Base-by-base conservation (phyloP, 345 rosid genomes). In the Durio zibethinus region DNA sequence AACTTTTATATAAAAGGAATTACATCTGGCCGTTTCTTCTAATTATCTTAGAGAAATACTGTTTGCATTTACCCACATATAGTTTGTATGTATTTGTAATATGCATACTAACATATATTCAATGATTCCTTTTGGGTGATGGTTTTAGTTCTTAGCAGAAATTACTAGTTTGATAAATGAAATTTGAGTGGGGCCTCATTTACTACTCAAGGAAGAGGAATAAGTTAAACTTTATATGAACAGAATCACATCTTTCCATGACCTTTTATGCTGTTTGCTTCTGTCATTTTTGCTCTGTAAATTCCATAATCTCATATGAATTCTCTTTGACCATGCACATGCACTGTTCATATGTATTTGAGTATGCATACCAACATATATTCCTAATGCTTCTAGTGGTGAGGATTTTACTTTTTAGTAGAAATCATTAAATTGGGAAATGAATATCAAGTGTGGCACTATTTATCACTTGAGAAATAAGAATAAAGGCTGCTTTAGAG, bases 401-500 rank as follows among this genome's bases (percentile, higher is more conserved):
- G 75, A 53, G 47, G 10, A 72, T 72, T 72, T 72, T 64, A 64
- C 25, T 64, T 50, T 23, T 42, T 52, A n/a, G 47, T 72, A 53
- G 20, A 47, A 70, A 70, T 48, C 21, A 70, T 47, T 47, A 47
- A 4, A 27, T 29, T 48, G 16, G 25, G 16, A 70, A 47, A 47
- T 47, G 74, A 48, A 31, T 70, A 47, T 67, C 43, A 11, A 67
- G n/a, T 12, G 31, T 67, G 20, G 33, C 18, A 25, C 53, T 14
- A 23, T 67, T 42, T 21, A 67, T 67, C 31, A 42, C 25, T 62
- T 2, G 1, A 5, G 36, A 31, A 31, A 61, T 59, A 7, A 61
- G 40, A 31, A 15, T 21, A 20, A 21, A 64, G 45, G 47, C 31
- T 42, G 31, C 23, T 42, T 20, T 67, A 42, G 53, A 0, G 5